Base-by-base conservation (phyloP, 768 basidiomycete species). In the Hortiboletus campestris region DNA sequence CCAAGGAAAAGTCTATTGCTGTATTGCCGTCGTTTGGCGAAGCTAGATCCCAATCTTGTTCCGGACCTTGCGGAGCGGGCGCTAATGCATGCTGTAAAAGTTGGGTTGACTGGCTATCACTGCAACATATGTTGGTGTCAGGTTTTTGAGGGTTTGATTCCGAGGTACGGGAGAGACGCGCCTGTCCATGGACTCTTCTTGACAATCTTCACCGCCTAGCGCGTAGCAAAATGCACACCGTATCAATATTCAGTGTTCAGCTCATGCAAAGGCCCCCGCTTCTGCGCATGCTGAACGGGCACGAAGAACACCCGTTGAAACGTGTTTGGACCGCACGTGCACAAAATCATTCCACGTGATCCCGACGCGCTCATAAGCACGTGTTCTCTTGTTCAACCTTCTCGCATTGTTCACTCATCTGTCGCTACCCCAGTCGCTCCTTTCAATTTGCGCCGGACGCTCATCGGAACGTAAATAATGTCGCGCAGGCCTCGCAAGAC, bases 21-120 rank as follows among this genome's bases (percentile, higher is more conserved):
- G 72, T 60, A 54, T 61, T 48, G 55, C 58, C 59, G 50, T 57
- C 52, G 51, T 51, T 59, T 62, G 55, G 62, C 55, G 59, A 50
- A 51, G 45, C 58, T 43, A 42, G 60, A 35, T 39, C 55, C 29
- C 55, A 32, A 8, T 59, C 43, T 32, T 55, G 61, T 49, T 64
- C 63, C 51, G 46, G 59, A 45, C 58, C 38, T 63, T 57, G 53
- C 40, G 52, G 50, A n/a, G 49, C 48, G 17, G 61, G 50, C 41
- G 71, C 69, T 20, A 84, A 61, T 8, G 81, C 74, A 53, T 80
- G 74, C 48, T 77, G 69, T 47, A 86, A 66, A 39, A 85, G 63
- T 52, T 84, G 79, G 19, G 80, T 80, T 6, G 83, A 75, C 57
- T 85, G 84, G n/a, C 25, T 25, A 63, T 78, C 78, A 65, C 81